A percentile compares a stretch with the other conserved stretches of the same genome.
These are phyloP conservation scores for Talaromyces sp. DNA, from an alignment of 2,329 filamentous ascomycete species.

Conservation along the genomic window DNA sequence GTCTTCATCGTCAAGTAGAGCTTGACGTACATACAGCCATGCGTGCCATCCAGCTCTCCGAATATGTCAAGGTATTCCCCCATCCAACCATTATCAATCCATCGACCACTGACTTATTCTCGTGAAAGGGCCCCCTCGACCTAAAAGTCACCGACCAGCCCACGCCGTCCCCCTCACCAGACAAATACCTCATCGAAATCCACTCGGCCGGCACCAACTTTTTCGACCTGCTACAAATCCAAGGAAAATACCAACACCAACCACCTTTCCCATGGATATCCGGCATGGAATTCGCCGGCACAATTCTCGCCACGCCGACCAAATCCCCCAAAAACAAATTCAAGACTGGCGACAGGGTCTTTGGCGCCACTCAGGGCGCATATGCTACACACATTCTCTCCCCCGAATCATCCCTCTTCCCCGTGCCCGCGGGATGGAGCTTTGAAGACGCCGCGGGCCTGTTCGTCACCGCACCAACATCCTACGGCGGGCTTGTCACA, in stretches of 20 bases:
- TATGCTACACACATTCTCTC: slow-evolving; percentile 73
- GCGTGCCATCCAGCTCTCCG: slow-evolving; percentile 66
- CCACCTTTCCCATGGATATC: slow-evolving; percentile 83
- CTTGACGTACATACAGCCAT: slow-evolving; percentile 38
- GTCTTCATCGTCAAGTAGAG: neutral
- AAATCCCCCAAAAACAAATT: slow-evolving; percentile 49
- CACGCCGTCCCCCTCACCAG: slow-evolving; percentile 62
- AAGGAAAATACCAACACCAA: slow-evolving; percentile 92
- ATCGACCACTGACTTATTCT: no score
- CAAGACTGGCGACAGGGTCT: slow-evolving; percentile 74
- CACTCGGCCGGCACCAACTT: slow-evolving; percentile 89
- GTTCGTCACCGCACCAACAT: slow-evolving; percentile 87
- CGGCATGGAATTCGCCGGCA: slow-evolving; percentile 80
- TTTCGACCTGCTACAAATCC: slow-evolving; percentile 93
- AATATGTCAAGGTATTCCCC: slow-evolving; percentile 63
- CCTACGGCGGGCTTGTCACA: slow-evolving; percentile 74
- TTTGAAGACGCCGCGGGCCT: slow-evolving; percentile 80
- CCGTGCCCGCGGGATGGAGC: slow-evolving; percentile 74
- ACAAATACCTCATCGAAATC: slow-evolving; percentile 82
- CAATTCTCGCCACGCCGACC: slow-evolving; percentile 62
- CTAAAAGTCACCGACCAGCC: slow-evolving; percentile 70
- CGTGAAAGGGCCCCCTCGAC: slow-evolving; percentile 72
- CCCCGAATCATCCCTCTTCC: slow-evolving; percentile 60
- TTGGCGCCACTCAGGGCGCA: slow-evolving; percentile 78
- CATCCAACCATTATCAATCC: no score